Conservation (phyloP, 2,329 filamentous ascomycete species). For the Bisporella sp. region DNA sequence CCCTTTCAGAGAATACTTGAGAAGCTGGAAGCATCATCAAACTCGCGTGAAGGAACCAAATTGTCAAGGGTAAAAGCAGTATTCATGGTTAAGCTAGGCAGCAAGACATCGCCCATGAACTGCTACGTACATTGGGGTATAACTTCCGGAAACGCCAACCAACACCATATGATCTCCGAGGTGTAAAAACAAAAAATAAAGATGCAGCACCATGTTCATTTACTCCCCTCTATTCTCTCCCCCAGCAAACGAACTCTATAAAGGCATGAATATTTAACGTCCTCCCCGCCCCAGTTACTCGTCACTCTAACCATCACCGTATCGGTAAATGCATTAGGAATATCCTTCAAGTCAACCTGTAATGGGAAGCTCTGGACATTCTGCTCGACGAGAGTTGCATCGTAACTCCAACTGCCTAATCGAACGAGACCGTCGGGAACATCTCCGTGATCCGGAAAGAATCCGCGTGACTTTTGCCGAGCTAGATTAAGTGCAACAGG, state of each 20-base stretch:
- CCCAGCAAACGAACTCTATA: constrained; percentile 57
- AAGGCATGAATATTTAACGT: constrained; percentile 52
- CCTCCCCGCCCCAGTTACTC: constrained; percentile 49
- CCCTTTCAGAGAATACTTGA: no score
- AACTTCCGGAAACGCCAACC: no score
- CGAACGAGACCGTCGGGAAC: constrained; percentile 42
- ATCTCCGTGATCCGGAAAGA: constrained; percentile 30
- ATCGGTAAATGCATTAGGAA: constrained; percentile 39
- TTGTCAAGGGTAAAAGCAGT: no score
- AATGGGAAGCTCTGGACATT: constrained; percentile 46
- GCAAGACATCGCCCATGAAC: no score
- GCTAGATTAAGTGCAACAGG: constrained; percentile 27
- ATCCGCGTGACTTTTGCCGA: constrained; percentile 25
- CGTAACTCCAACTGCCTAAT: constrained; percentile 49
- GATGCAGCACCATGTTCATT: no score
- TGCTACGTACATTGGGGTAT: no score
- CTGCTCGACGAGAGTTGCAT: constrained; percentile 30
- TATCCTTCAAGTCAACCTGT: constrained; percentile 39
- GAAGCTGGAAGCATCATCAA: no score
- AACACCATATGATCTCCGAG: no score
- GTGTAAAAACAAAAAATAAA: no score
- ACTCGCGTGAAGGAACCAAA: no score
- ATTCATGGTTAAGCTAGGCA: no score
- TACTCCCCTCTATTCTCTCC: background rate
- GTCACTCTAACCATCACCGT: constrained; percentile 47